Conservation (phyloP, 257 asterid species). For the Solanum ossicruentum region DNA sequence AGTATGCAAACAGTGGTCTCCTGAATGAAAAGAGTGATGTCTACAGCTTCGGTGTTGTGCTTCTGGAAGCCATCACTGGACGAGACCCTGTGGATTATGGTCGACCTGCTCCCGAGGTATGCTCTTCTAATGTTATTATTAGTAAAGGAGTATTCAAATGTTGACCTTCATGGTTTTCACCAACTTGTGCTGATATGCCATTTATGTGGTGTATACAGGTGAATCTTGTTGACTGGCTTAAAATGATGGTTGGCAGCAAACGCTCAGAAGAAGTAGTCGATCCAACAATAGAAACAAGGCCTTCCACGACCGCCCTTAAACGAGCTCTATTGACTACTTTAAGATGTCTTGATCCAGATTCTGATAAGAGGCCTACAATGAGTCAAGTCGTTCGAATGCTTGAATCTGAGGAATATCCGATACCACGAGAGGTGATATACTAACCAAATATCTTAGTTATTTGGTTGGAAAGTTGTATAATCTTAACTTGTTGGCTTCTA, state of each 20-base stretch:
- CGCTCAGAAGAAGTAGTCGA: conserved; percentile 63
- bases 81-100: conserved; percentile 76
- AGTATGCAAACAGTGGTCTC: conserved; percentile 70
- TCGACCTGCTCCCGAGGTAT: conserved; percentile 58
- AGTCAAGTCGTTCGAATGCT: conserved; percentile 84
- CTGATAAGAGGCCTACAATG: conserved; percentile 76
- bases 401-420: conserved; percentile 68
- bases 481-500: conserved; percentile 1
- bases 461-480: not conserved
- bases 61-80: conserved; percentile 73
- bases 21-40: conserved; percentile 79
- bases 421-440: conserved; percentile 47
- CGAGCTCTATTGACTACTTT: conserved; percentile 61
- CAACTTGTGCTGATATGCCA: not conserved
- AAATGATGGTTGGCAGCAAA: conserved; percentile 71
- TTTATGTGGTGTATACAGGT: conserved; percentile 25
- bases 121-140: not conserved
- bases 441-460: not conserved
- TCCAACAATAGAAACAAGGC: conserved; percentile 45
- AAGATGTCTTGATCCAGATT: conserved; percentile 73
- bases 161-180: not conserved
- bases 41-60: conserved; percentile 65
- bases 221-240: conserved; percentile 81
- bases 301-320: conserved; percentile 57
- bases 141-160: not conserved